Percentiles rank a stretch among this genome's conserved stretches.
Conservation (phyloP, 495 filamentous ascomycete genomes). For the Patellaria atrata region DNA sequence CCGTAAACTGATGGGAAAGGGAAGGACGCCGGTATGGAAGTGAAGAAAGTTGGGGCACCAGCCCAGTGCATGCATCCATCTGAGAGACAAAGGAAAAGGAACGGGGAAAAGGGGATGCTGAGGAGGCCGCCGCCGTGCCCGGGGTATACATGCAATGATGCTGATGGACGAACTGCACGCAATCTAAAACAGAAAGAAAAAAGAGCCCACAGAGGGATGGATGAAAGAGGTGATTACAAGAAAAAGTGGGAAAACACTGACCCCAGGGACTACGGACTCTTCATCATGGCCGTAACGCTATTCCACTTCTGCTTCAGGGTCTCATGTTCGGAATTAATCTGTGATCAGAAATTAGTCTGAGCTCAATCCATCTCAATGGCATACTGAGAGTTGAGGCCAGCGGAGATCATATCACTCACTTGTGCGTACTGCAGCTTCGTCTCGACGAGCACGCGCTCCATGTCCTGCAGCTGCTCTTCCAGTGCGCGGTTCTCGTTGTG, state of each 20-base stretch:
- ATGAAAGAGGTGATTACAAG: background rate
- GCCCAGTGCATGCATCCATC: no score
- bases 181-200: no score
- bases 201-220: background rate
- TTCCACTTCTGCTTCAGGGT: slow-evolving; percentile 26
- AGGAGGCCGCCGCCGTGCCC: no score
- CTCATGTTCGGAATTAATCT: slow-evolving; percentile 29
- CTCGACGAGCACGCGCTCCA: slow-evolving; percentile 85
- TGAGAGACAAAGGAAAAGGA: no score
- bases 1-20: no score
- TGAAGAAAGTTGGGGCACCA: no score
- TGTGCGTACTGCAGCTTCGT: slow-evolving; percentile 93
- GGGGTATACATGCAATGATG: no score
- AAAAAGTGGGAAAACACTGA: background rate
- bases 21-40: no score
- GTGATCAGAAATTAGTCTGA: slow-evolving; percentile 4
- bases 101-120: no score
- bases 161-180: no score
- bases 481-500: slow-evolving; percentile 83
- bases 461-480: slow-evolving; percentile 82
- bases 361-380: background rate
- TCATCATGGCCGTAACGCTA: slow-evolving; percentile 23
- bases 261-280: slow-evolving; percentile 6
- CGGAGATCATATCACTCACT: slow-evolving; percentile 41
- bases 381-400: background rate